Base-by-base conservation (phyloP, 805 yeast species). In the Lipomyces sp. region DNA sequence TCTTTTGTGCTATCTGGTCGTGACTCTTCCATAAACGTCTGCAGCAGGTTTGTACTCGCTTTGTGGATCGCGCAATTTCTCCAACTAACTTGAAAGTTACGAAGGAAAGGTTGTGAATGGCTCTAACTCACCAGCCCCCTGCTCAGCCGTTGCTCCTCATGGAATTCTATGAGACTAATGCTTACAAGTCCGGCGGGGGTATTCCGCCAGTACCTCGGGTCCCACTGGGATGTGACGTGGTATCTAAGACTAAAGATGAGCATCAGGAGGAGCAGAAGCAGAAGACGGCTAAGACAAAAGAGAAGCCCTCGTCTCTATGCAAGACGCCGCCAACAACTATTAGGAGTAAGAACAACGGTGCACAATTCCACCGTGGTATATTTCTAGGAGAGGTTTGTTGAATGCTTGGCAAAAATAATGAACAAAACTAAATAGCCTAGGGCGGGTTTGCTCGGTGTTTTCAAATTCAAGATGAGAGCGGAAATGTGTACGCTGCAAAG, bases 381-480 rank as follows among this genome's bases (percentile, higher is more conserved):
- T 93, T 92, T 74, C 82, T 95, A 45, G 99, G 99, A 48, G 98
- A 94, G 80, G 74, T 69, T 64, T 10, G 59, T 42, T 15, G 11
- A 8, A 30, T 3, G 29, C 15, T 30, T 8, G 62, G 4, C 24
- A 24, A 4, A 10, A 3, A 13, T 33, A n/a, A 3, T 34, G 33
- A 15, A 8, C 3, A 0, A 24, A 13, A 10, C 37, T 24, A 11
- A 45, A 34, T 42, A 42, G n/a, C n/a, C 30, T 59, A 74, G 73
- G 99, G 99, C 67, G 99, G 99, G 0, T 95, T 95, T 82, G 99
- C 99, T 18, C 86, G 98, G 75, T 95, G 99, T 77, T 95, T 95
- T 80, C 98, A 95, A 77, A 95, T 95, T 83, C 91, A 90, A 76
- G 97, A 93, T 79, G 89, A 92, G 68, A 81, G 85, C 71, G 98